Percentiles rank a stretch among this genome's conserved stretches.
Conservation (phyloP, 169 alveolate genomes). For the Plasmodium blacklocki region DNA sequence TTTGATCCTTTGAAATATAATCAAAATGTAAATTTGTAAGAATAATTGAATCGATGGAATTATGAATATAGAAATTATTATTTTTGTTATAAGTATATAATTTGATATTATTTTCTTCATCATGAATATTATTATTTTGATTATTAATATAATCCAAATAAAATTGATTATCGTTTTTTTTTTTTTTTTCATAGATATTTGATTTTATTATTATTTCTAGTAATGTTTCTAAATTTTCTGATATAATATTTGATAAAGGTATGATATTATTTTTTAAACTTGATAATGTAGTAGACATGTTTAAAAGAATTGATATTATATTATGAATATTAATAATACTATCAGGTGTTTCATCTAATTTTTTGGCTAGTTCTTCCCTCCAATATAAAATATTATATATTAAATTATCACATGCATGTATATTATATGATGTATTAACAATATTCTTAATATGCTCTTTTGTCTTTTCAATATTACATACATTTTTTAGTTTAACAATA, state of each 20-base stretch:
- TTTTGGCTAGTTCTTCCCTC: slow-evolving; percentile 59
- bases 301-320: slow-evolving; percentile 56
- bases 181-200: slow-evolving; percentile 1
- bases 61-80: neutral
- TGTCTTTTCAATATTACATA: slow-evolving; percentile 38
- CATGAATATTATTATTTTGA: slow-evolving; percentile 8
- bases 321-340: slow-evolving; percentile 59
- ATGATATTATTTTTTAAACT: slow-evolving; percentile 49
- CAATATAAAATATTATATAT: slow-evolving; percentile 41
- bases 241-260: slow-evolving; percentile 36
- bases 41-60: neutral
- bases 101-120: slow-evolving; percentile 6
- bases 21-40: slow-evolving; percentile 39
- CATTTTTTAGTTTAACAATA: slow-evolving; percentile 14
- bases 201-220: slow-evolving; percentile 49
- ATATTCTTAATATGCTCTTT: slow-evolving; percentile 48
- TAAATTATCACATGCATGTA: slow-evolving; percentile 19
- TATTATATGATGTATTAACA: slow-evolving; percentile 43
- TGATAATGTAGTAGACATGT: slow-evolving; percentile 52
- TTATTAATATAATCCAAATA: slow-evolving; percentile 25
- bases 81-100: neutral
- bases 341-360: slow-evolving; percentile 40
- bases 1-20: slow-evolving; percentile 29
- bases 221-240: slow-evolving; percentile 60
- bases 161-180: slow-evolving; percentile 21